A percentile compares a stretch with the other conserved stretches of the same genome.
Evolutionary conservation across 768 basidiomycete genomes (phyloP).

Genomic region (Mycena epipterygia): DNA sequence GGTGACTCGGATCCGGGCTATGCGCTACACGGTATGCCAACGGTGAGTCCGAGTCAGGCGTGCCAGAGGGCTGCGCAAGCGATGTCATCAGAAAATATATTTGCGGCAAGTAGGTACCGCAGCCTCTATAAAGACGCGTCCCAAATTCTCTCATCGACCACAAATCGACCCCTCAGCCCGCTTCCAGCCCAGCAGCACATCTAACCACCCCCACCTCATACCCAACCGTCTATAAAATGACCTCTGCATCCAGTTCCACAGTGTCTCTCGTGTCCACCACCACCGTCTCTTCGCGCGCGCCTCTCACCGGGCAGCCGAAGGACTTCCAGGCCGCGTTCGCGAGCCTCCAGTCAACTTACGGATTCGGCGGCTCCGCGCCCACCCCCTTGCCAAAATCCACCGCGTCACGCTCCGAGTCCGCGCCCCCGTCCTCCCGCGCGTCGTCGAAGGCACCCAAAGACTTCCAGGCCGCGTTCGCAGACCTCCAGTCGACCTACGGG

Average conservation of each 20-base stretch:
- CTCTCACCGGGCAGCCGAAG: constrained; percentile 2
- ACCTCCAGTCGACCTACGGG: constrained; percentile 26
- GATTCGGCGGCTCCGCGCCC: constrained; percentile 15
- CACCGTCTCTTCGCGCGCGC: constrained; percentile 20
- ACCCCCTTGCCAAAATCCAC: background rate
- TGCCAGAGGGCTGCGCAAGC: no score
- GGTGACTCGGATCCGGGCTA: no score
- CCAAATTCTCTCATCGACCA: background rate
- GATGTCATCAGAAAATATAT: no score
- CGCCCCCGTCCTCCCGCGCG: background rate
- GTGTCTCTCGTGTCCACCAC: constrained; percentile 8
- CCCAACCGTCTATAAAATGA: background rate
- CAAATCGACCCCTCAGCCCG: background rate
- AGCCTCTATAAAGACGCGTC: background rate
- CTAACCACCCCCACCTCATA: background rate
- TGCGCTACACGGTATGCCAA: no score
- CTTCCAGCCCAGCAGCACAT: background rate
- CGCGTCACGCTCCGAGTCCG: background rate
- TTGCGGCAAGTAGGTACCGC: no score
- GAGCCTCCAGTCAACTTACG: constrained; percentile 26
- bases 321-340: constrained; percentile 25
- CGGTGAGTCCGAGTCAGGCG: no score
- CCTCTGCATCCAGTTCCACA: constrained; percentile 9
- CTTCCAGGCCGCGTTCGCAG: constrained; percentile 19
- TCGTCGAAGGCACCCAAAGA: background rate